Conservation (phyloP, 148 eudicot genomes). For the Selenicereus undatus region DNA sequence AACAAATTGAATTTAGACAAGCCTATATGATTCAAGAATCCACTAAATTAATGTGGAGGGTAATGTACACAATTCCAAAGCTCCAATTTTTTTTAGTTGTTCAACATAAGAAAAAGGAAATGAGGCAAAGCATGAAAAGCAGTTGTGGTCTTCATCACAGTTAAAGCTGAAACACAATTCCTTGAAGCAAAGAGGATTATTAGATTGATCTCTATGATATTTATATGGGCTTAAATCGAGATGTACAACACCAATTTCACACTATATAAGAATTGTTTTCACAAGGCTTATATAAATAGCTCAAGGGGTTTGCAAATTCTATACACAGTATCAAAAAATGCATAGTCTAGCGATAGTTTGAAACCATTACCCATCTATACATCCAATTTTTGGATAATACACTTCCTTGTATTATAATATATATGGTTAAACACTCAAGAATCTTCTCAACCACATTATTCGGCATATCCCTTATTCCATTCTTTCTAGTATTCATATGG, state of each 20-base stretch:
- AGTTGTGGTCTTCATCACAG: neutral
- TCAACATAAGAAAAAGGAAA: neutral
- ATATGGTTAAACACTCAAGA: neutral
- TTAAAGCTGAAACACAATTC: neutral
- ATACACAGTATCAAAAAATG: neutral
- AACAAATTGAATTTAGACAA: neutral
- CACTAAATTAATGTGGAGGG: neutral
- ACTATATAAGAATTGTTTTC: neutral
- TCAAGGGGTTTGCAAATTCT: neutral
- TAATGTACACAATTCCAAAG: neutral
- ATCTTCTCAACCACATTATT: neutral
- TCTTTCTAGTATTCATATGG: no score
- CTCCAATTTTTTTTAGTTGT: neutral
- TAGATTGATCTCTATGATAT: neutral
- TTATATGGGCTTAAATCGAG: neutral
- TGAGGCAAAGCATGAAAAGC: neutral
- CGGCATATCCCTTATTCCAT: neutral
- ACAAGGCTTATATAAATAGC: neutral
- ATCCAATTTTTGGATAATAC: conserved; percentile 6
- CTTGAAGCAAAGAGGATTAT: neutral
- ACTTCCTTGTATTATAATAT: neutral
- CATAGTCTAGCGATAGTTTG: neutral
- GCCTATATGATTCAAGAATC: neutral
- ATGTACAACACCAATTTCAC: no score
- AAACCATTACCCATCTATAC: conserved; percentile 4